Evolutionary conservation across 352 stramenopile genomes (phyloP).

Genomic region (Globisporangium canariense): DNA sequence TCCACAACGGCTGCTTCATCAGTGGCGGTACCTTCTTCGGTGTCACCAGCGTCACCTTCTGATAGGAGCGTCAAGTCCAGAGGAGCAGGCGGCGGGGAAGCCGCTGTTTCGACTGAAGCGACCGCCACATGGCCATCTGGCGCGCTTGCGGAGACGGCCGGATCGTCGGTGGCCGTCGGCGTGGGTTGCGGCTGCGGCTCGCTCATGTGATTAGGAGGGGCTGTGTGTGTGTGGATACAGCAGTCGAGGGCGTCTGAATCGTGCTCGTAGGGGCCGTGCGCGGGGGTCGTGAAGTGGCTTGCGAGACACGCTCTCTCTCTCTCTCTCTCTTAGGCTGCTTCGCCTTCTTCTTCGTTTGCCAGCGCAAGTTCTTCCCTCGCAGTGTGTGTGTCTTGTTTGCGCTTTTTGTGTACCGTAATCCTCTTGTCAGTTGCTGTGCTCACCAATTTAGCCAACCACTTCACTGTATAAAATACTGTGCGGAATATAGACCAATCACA

Average conservation of each 20-base stretch:
- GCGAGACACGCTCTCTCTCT: neutral
- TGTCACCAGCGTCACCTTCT: neutral
- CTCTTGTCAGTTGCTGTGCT: too few relatives aligned
- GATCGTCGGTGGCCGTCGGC: neutral
- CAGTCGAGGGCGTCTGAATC: neutral
- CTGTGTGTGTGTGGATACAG: neutral
- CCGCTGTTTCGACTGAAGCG: neutral
- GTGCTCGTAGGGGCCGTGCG: neutral
- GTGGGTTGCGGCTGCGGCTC: neutral
- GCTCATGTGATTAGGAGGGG: neutral
- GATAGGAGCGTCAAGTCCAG: slow-evolving; percentile 7
- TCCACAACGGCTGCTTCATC: neutral
- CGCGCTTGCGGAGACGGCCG: neutral
- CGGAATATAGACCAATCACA: too few relatives aligned
- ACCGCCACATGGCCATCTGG: slow-evolving; percentile 5
- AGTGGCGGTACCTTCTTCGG: neutral
- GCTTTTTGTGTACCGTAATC: too few relatives aligned
- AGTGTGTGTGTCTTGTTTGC: too few relatives aligned
- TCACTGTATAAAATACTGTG: too few relatives aligned
- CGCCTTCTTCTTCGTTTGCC: neutral
- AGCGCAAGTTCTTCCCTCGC: too few relatives aligned
- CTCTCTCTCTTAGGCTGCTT: neutral
- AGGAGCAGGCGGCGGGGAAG: neutral
- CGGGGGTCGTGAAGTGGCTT: neutral
- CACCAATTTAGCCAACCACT: too few relatives aligned